Base-by-base conservation (phyloP, 2,329 filamentous ascomycete genomes). In the Alternaria arbusti region DNA sequence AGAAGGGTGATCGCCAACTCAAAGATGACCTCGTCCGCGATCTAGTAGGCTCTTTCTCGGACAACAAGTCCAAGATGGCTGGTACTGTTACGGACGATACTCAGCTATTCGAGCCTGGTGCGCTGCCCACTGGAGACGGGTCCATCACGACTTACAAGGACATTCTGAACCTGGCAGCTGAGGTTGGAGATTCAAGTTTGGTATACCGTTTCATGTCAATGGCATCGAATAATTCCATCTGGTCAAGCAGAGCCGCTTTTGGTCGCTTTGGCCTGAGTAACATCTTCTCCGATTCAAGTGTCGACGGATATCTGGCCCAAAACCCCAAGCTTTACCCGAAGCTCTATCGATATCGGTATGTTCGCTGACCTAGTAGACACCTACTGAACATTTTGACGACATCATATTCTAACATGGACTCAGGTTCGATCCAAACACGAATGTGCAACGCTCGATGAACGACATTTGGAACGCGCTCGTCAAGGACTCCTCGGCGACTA, bases 151-250 rank as follows among this genome's bases (percentile, higher is more conserved):
- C 95, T 0, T 99, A 99, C 83, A 97, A 97, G 77, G 96, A 99
- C 75, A 98, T 99, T 69, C 92, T 99, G 79, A 96, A 87, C 70
- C 84, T 99, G 51, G 96, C 96, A n/a, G 93, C 95, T 46, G 96
- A 99, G 81, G 94, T 97, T 32, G 96, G 96, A 11, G 95, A 99
- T 74, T 95, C 96, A 62, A 94, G 92, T 70, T 84, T 99, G n/a
- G 92, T 98, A 1, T 99, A 99, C 83, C 93, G 94, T 65, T 98
- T 99, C 82, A 99, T 99, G 96, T 95, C 94, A 0, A 86, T 99
- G 70, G 96, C 96, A 3, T 93, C 94, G 2, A 97, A 97, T 74
- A 96, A 97, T 51, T 94, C 94, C 1, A 96, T 97, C 15, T 99
- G 96, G 96, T 95, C 94, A 2, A 97, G 94, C n/a, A 89, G 96